Base-by-base conservation (phyloP, 2,329 filamentous ascomycete species). In the Claviceps maximensis region DNA sequence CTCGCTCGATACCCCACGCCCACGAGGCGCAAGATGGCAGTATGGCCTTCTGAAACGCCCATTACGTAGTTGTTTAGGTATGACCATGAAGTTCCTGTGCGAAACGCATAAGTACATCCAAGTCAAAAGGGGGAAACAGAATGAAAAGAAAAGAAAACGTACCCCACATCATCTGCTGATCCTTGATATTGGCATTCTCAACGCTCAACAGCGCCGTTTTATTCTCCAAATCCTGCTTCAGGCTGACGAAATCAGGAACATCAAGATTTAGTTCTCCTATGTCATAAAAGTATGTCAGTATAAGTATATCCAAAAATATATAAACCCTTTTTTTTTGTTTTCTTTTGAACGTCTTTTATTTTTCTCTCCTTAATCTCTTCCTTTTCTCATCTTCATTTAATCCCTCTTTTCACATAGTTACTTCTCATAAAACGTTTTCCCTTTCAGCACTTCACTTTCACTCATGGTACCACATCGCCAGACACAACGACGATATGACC, bases 161-260 rank as follows among this genome's bases (percentile, higher is more conserved):
- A 95, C 91, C 93, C 93, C 93, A 97, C 90, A 97, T 97, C 69
- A 87, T 87, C 65, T 84, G 84, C 70, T 97, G 91, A 57, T 87
- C 76, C 71, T 83, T 84, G 51, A 81, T 69, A 19, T 80, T 72
- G 19, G 74, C 69, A 68, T 97, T 79, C 63, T 83, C 69, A 12
- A 98, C 81, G 53, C 75, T 80, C 58, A 98, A 71, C 33, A 75
- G 75, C 12, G 84, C 80, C 63, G 83, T 86, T 59, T 78, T 75
- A 29, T 75, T 70, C 50, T 76, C 76, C 21, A 73, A 67, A 63
- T 95, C 85, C 58, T 86, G 79, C 53, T 81, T 73, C 56, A 97
- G 74, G 38, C 74, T 79, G 53, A 97, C 72, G 66, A 87, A 98
- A 1, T 82, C 75, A 1, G 89, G 89, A n/a, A 97, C 77, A 17